Base-by-base conservation (phyloP, 352 stramenopile genomes). In the Globisporangium ultimum region DNA sequence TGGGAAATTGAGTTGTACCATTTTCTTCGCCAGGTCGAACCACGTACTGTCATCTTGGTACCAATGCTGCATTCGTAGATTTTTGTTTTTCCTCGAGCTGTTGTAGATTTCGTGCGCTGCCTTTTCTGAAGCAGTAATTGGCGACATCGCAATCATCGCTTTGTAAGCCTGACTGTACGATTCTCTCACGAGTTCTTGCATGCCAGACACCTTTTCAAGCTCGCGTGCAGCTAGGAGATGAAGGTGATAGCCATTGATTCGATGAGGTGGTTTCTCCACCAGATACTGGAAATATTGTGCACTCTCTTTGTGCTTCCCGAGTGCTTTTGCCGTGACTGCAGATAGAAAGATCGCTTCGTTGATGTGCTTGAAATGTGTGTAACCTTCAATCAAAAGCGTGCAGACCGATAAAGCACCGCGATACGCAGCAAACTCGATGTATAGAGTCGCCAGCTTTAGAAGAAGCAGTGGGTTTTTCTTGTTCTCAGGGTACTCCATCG, bases 281-380 rank as follows among this genome's bases (percentile, higher is more conserved):
- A 92, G 40, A 58, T 89, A 82, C 52, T 85, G 69, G 36, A 92
- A 87, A 53, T 92, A 90, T 41, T 90, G 76, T 10, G 80, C 75
- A 40, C 78, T 87, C 47, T 92, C 80, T 20, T 61, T 66, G 48
- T 80, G 72, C n/a, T 81, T 83, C 18, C 64, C 59, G 4, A 92
- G 54, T 12, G 72, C 76, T 28, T 71, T 66, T 9, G 83, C 83
- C 40, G 75, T 84, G 8, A 86, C 54, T 5, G 78, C 83, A 2
- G 76, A 78, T 7, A 92, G 63, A 60, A 92, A 89, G 17, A 92
- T 83, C 7, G 77, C 74, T 51, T 89, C 76, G 10, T 73, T 68
- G 12, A 87, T 55, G 11, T 64, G 62, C 10, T 58, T 40, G 17
- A 64, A 76, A 5, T 70, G 60, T 6, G 71, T 46, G 53, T 85